These are phyloP conservation scores for Quercus agrifolia DNA, from an alignment of 306 rosid species.

Conservation along the genomic window DNA sequence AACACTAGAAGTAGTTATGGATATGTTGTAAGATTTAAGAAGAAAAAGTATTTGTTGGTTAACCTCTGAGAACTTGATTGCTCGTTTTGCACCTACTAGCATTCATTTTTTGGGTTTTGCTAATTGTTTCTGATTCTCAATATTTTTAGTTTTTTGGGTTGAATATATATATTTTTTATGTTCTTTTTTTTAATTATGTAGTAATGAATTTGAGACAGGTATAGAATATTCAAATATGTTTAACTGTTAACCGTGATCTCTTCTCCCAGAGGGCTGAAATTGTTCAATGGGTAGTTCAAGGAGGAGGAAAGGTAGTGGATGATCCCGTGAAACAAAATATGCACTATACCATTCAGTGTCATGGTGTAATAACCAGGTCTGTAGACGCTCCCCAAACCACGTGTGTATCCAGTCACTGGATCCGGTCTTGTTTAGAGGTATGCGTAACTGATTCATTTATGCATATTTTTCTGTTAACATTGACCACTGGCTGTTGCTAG, in stretches of 20 bases:
- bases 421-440: constrained; percentile 91
- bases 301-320: constrained; percentile 67
- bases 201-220: constrained; percentile 10
- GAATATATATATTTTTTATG: not conserved
- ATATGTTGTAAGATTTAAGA: not conserved
- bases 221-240: not conserved
- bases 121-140: not conserved
- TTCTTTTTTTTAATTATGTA: not conserved
- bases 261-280: constrained; percentile 72
- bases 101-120: constrained; percentile 5
- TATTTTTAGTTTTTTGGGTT: not conserved
- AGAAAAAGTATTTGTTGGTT: not conserved
- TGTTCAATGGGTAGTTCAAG: constrained; percentile 83
- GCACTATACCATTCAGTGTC: constrained; percentile 72
- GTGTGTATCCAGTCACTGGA: constrained; percentile 83
- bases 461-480: constrained; percentile 18
- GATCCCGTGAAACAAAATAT: constrained; percentile 40
- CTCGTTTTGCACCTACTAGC: not conserved
- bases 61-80: not conserved
- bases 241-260: constrained; percentile 28
- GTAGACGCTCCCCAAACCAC: constrained; percentile 28
- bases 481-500: constrained; percentile 12
- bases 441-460: constrained; percentile 15
- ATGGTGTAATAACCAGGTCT: constrained; percentile 51
- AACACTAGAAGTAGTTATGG: not conserved